Conservation (phyloP, 148 eudicot genomes). For the Arctostaphylos glauca region DNA sequence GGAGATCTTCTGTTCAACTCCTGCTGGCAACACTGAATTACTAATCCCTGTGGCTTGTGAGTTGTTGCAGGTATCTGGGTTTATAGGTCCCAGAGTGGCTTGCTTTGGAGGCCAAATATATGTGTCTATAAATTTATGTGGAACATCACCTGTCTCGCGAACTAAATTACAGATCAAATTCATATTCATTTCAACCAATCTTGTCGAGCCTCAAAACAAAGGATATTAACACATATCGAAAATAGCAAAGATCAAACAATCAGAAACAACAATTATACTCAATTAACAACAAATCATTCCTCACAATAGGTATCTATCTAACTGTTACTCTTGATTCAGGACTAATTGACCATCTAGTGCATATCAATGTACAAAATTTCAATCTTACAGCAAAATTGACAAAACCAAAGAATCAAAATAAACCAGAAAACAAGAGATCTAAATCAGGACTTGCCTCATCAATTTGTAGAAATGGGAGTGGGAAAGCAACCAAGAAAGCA, state of each 20-base stretch:
- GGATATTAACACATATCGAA: neutral
- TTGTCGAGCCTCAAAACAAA: neutral
- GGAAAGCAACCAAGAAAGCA: neutral
- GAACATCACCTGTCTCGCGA: neutral
- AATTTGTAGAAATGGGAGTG: constrained; percentile 12
- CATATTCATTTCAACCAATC: neutral
- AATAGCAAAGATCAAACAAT: constrained; percentile 14
- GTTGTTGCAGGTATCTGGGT: neutral
- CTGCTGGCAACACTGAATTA: neutral
- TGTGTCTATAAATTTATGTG: neutral
- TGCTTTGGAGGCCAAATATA: too few species aligned
- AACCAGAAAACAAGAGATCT: constrained; percentile 13
- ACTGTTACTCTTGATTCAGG: neutral
- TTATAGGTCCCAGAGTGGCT: too few species aligned
- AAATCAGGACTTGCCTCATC: neutral
- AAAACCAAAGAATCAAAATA: neutral
- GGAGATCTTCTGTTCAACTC: neutral
- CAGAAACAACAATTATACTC: neutral
- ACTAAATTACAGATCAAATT: constrained; percentile 3
- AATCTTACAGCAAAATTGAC: neutral
- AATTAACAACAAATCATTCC: constrained; percentile 3
- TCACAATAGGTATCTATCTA: neutral
- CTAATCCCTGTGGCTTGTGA: neutral
- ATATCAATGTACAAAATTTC: constrained; percentile 3
- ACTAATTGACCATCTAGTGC: constrained; percentile 1